Conservation (phyloP, 2,329 filamentous ascomycete species). For the Endoconidiophora polonica region DNA sequence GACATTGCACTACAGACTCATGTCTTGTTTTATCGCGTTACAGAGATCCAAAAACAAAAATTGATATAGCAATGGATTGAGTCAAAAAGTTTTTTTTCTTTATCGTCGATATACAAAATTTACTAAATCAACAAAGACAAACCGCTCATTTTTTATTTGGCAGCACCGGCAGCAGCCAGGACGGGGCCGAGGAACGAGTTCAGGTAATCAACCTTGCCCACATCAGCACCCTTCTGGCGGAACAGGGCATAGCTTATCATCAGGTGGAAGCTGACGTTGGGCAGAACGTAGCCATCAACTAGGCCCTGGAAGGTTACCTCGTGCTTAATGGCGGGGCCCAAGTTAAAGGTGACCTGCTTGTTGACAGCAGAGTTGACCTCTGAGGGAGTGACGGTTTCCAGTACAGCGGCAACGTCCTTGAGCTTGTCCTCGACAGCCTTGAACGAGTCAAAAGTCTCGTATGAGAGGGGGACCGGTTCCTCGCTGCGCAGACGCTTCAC, state of each 20-base stretch:
- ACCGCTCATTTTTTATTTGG: too few relatives aligned
- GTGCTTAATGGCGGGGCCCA: constrained; percentile 15
- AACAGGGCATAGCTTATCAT: constrained; percentile 39
- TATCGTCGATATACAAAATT: too few relatives aligned
- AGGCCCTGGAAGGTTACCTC: constrained; percentile 12
- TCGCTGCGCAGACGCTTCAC: constrained; percentile 6
- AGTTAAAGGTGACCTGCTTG: constrained; percentile 18
- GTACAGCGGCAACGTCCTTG: constrained; percentile 1
- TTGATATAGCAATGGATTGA: too few relatives aligned
- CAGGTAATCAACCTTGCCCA: constrained; percentile 41
- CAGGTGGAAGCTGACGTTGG: constrained; percentile 46
- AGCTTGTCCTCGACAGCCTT: background rate
- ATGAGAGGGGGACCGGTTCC: background rate
- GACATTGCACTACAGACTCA: too few relatives aligned
- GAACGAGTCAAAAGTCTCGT: constrained; percentile 3
- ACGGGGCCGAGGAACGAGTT: constrained; percentile 7
- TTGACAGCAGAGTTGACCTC: constrained; percentile 20
- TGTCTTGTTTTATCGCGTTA: too few relatives aligned
- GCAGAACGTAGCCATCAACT: constrained; percentile 27
- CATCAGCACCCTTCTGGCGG: constrained; percentile 35
- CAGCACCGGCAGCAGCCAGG: constrained; percentile 2
- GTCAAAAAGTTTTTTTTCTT: background rate
- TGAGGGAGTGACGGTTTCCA: constrained; percentile 3
- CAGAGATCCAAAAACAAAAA: too few relatives aligned
- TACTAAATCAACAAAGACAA: too few relatives aligned